Conservation (phyloP, 2,329 filamentous ascomycete species). For the Fusarium aywerte region DNA sequence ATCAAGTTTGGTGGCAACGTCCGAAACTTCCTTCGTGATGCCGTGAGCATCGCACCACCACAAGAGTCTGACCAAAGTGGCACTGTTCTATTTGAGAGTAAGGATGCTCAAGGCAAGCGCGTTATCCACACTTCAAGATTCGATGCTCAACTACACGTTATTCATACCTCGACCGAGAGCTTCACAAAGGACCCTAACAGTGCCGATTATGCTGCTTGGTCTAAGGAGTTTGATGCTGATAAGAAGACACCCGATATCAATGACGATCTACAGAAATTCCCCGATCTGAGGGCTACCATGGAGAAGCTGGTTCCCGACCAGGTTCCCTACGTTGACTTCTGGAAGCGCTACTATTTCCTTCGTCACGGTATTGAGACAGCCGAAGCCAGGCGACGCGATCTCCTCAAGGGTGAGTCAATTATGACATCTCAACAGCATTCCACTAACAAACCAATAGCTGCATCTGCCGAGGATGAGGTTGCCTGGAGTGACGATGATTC, state of each 20-base stretch:
- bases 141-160: slow-evolving; percentile 94
- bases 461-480: slow-evolving; percentile 76
- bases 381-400: slow-evolving; percentile 85
- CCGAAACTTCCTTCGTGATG: slow-evolving; percentile 88
- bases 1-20: slow-evolving; percentile 92
- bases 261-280: slow-evolving; percentile 83
- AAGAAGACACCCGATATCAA: slow-evolving; percentile 86
- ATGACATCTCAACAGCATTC: not conserved
- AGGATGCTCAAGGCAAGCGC: slow-evolving; percentile 87
- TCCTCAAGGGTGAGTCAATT: slow-evolving; percentile 80
- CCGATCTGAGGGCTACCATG: slow-evolving; percentile 88
- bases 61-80: slow-evolving; percentile 62
- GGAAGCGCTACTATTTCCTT: slow-evolving; percentile 95
- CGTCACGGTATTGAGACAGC: slow-evolving; percentile 93
- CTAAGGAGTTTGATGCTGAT: slow-evolving; percentile 79
- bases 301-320: slow-evolving; percentile 94
- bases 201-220: slow-evolving; percentile 79
- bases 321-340: slow-evolving; percentile 90
- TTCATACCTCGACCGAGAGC: slow-evolving; percentile 84
- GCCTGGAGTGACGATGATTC: slow-evolving; percentile 76
- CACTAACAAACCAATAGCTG: slow-evolving; percentile 59
- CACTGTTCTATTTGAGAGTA: slow-evolving; percentile 90
- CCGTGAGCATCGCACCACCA: slow-evolving; percentile 86
- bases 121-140: slow-evolving; percentile 95
- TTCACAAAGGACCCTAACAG: slow-evolving; percentile 85